Conservation (phyloP, 2,329 filamentous ascomycete species). For the Epichloe uncinata region DNA sequence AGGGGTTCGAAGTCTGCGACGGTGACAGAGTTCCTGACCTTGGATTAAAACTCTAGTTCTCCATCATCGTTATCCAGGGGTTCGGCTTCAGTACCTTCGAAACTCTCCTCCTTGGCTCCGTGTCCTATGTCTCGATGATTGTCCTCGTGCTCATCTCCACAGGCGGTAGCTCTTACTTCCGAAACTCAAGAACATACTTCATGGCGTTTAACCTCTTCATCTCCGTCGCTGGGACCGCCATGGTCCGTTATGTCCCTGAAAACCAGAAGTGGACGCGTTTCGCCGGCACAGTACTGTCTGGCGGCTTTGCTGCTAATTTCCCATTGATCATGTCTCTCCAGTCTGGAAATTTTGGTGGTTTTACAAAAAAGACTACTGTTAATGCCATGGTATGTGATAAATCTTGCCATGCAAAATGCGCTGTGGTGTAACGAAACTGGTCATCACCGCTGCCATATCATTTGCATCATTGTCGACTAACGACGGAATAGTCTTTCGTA, state of each 20-base stretch:
- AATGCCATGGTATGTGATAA: conserved; percentile 32
- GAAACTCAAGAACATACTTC: conserved; percentile 14
- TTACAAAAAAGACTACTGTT: conserved; percentile 48
- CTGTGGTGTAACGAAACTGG: too few species aligned
- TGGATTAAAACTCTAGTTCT: conserved; percentile 10
- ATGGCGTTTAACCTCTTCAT: conserved; percentile 12
- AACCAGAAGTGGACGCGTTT: conserved; percentile 13
- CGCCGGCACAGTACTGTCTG: conserved; percentile 33
- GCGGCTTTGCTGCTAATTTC: conserved; percentile 32
- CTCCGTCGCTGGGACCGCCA: conserved; percentile 10
- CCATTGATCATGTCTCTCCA: conserved; percentile 40
- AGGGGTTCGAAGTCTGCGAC: too few species aligned
- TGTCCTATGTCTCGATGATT: conserved; percentile 11
- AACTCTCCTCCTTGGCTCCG: conserved; percentile 11
- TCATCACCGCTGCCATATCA: too few species aligned
- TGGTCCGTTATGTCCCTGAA: conserved; percentile 12
- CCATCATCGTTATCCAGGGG: conserved; percentile 13
- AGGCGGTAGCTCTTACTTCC: conserved; percentile 11
- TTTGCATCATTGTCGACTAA: not conserved
- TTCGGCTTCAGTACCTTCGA: conserved; percentile 13
- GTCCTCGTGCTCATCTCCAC: conserved; percentile 13
- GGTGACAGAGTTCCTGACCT: not conserved
- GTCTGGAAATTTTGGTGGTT: conserved; percentile 45
- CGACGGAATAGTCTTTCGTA: conserved; percentile 31
- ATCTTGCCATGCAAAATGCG: not conserved